Conservation (phyloP, 2,329 filamentous ascomycete genomes). For the Aspergillus alliaceus region DNA sequence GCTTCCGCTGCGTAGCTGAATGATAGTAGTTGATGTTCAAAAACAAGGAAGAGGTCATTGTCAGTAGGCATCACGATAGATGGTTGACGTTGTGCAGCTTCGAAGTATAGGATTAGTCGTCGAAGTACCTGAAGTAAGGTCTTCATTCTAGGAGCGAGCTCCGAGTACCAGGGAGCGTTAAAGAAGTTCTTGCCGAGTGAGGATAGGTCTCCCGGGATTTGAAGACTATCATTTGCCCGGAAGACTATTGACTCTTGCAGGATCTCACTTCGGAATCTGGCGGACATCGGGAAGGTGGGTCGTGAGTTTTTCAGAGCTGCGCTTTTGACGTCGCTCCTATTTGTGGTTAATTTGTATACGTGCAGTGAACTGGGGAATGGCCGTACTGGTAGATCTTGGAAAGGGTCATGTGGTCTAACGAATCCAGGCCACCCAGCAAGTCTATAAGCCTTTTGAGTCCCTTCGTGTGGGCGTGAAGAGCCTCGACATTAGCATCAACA, state of each 20-base stretch:
- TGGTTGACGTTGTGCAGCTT: slow-evolving; percentile 6
- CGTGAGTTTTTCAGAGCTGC: slow-evolving; percentile 10
- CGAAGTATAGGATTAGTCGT: slow-evolving; percentile 15
- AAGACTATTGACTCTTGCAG: slow-evolving; percentile 12
- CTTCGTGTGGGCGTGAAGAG: not conserved
- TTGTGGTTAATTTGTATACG: too few relatives aligned
- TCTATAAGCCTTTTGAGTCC: slow-evolving; percentile 9
- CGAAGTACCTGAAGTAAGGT: slow-evolving; percentile 5
- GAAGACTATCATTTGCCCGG: not conserved
- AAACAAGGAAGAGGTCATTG: slow-evolving; percentile 14
- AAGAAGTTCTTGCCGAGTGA: not conserved
- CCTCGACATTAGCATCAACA: not conserved
- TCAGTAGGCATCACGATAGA: slow-evolving; percentile 15
- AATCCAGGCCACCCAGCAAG: slow-evolving; percentile 15
- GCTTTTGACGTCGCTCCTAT: slow-evolving; percentile 12
- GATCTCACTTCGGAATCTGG: slow-evolving; percentile 13
- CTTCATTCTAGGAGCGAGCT: not conserved
- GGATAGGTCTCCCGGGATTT: not conserved
- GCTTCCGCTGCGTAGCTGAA: not conserved
- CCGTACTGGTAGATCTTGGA: slow-evolving; percentile 20
- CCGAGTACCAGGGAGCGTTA: not conserved
- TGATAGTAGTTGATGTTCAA: not conserved
- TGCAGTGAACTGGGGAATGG: not conserved
- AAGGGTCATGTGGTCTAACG: slow-evolving; percentile 15
- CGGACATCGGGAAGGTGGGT: slow-evolving; percentile 10